Conservation (phyloP, 345 rosid species). For the Aquilaria malaccensis region DNA sequence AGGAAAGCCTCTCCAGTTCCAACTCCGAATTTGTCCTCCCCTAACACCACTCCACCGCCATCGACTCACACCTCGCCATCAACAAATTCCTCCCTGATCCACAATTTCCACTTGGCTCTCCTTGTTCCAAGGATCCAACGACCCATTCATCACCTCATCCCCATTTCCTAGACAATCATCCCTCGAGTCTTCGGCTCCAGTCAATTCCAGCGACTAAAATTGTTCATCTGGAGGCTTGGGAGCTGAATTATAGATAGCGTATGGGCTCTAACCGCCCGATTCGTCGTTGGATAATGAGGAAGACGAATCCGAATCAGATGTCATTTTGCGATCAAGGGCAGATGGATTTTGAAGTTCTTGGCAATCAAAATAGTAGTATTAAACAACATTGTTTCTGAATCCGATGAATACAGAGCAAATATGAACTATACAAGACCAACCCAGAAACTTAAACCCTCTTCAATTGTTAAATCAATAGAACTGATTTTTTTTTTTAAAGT, state of each 20-base stretch:
- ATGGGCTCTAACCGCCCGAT: conserved; percentile 24
- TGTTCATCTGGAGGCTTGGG: conserved; percentile 24
- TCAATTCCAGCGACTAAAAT: conserved; percentile 23
- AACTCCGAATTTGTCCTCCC: conserved; percentile 41
- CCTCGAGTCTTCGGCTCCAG: conserved; percentile 17
- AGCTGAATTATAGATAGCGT: conserved; percentile 16
- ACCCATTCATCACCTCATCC: conserved; percentile 9
- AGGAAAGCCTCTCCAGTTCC: conserved; percentile 51
- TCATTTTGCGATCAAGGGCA: conserved; percentile 2
- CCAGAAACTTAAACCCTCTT: too few relatives aligned
- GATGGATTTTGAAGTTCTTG: too few relatives aligned
- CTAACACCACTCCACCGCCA: conserved; percentile 17
- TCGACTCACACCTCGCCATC: conserved; percentile 15
- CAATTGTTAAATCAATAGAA: too few relatives aligned
- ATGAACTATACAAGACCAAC: too few relatives aligned
- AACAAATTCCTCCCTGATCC: conserved; percentile 13
- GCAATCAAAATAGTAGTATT: too few relatives aligned
- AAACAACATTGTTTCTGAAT: too few relatives aligned
- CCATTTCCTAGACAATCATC: conserved; percentile 7
- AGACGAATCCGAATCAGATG: conserved; percentile 25
- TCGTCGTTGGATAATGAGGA: conserved; percentile 23
- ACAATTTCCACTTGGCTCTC: conserved; percentile 1
- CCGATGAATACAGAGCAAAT: too few relatives aligned
- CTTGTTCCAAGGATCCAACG: conserved; percentile 15
- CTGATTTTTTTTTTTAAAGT: too few relatives aligned